Evolutionary conservation across 2,329 filamentous ascomycete genomes (phyloP), one percentile per base, ranked within the genome.

Genomic region (Colletotrichum truncatum): DNA sequence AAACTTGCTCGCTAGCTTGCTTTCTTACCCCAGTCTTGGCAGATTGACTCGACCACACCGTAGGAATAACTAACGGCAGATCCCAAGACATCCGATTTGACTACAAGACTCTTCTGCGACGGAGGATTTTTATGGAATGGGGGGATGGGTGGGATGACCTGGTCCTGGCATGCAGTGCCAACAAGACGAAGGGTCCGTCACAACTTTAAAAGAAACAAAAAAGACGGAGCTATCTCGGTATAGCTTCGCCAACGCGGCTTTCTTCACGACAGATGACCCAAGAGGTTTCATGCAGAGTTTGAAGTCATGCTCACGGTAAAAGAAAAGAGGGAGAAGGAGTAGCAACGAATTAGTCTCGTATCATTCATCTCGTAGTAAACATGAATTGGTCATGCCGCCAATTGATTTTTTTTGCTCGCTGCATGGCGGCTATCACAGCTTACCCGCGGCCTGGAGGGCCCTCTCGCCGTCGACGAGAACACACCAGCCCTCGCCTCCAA

Each of bases 391-490:
- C 32, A 23, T 51, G 6, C 39, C 48, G 16, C 12, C 25, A 12
- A 12, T 7, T 12, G 30, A 6, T 32, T 16, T 32, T 32, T 26
- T 30, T 49, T 10, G 26, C 26, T 21, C 23, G 1, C 43, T 26
- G n/a, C 16, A 8, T 21, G 16, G 39, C 3, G 8, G 1, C 38
- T 18, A 12, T 72, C 66, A 82, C 59, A 86, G 73, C 78, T 87
- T 89, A 28, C 85, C 87, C 16, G 83, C 86, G 38, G 77, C 82
- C 73, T 81, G 82, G 71, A 91, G 71, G 1, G 87, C 89, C 73
- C 77, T 81, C 70, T 94, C 92, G 0, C 93, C 93, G 77, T 97
- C 93, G 10, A 97, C 92, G 45, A 97, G 82, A 23, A 97, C 91
- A 78, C 93, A 97, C 92, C 93, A 97, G 1, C 93, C 93, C 73